Percentiles rank a stretch among this genome's conserved stretches.
phyloP scores from a whole-genome alignment of 768 basidiomycete genomes.

The Clitopilus passeckerianus region DNA sequence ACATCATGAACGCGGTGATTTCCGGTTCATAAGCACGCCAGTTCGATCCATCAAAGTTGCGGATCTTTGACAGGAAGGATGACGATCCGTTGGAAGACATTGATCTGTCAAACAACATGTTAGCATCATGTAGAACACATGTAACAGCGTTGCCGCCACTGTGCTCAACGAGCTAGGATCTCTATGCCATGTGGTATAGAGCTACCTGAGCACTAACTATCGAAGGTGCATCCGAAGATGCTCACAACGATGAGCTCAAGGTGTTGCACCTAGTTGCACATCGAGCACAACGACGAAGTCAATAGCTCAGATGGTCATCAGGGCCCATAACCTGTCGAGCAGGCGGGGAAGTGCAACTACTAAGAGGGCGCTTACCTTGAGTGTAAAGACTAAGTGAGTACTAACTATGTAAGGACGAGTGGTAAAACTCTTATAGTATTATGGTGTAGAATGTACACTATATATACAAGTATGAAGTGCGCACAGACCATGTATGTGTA shows the following conservation, averaged over 20 bases:
- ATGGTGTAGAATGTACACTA: neutral
- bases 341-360: neutral
- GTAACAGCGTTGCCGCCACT: neutral
- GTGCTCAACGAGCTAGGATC: neutral
- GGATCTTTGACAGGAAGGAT: neutral
- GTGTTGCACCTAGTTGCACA: neutral
- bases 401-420: neutral
- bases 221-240: neutral
- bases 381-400: neutral
- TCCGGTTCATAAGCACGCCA: neutral
- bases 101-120: neutral
- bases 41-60: neutral
- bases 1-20: neutral
- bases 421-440: neutral
- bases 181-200: neutral
- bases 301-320: neutral
- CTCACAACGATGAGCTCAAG: neutral
- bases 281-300: neutral
- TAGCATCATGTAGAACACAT: neutral
- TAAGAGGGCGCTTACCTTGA: neutral
- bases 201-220: neutral
- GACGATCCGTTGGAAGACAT: neutral
- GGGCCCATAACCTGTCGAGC: conserved; percentile 2
- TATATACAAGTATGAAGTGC: neutral
- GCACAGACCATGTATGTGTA: neutral